These are phyloP conservation scores for Penicillium sp. DNA, from an alignment of 2,329 filamentous ascomycete genomes.

Conservation along the genomic window DNA sequence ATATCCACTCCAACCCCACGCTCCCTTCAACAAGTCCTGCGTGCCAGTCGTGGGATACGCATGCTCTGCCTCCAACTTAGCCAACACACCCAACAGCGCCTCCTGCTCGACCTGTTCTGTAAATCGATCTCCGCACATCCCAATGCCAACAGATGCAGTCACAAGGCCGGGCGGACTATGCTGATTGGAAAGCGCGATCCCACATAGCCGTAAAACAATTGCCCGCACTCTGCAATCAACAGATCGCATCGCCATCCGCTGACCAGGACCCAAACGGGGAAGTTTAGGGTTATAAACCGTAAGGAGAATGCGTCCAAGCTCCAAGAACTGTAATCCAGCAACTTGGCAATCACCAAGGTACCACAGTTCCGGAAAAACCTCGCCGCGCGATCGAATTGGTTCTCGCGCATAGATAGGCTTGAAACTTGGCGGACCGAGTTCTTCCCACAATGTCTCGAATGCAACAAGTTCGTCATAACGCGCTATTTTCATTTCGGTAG, in stretches of 20 bases:
- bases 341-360: slow-evolving; percentile 56
- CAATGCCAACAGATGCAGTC: slow-evolving; percentile 30
- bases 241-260: slow-evolving; percentile 13
- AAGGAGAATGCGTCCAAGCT: slow-evolving; percentile 56
- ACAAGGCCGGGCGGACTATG: slow-evolving; percentile 55
- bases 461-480: slow-evolving; percentile 36
- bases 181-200: slow-evolving; percentile 55
- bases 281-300: slow-evolving; percentile 53
- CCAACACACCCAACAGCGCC: slow-evolving; percentile 26
- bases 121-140: slow-evolving; percentile 34
- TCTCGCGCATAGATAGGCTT: slow-evolving; percentile 51
- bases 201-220: slow-evolving; percentile 53
- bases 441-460: slow-evolving; percentile 48
- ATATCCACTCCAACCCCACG: slow-evolving; percentile 16
- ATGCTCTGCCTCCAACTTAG: slow-evolving; percentile 15
- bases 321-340: slow-evolving; percentile 57
- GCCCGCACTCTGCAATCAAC: slow-evolving; percentile 22
- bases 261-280: slow-evolving; percentile 46
- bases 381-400: slow-evolving; percentile 29
- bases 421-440: slow-evolving; percentile 50
- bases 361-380: slow-evolving; percentile 56
- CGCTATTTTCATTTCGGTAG: slow-evolving; percentile 11
- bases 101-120: slow-evolving; percentile 27
- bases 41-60: slow-evolving; percentile 14
- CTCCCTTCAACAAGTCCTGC: slow-evolving; percentile 8